Evolutionary conservation across 495 filamentous ascomycete species (phyloP).

Genomic region (Annulohypoxylon moriforme): DNA sequence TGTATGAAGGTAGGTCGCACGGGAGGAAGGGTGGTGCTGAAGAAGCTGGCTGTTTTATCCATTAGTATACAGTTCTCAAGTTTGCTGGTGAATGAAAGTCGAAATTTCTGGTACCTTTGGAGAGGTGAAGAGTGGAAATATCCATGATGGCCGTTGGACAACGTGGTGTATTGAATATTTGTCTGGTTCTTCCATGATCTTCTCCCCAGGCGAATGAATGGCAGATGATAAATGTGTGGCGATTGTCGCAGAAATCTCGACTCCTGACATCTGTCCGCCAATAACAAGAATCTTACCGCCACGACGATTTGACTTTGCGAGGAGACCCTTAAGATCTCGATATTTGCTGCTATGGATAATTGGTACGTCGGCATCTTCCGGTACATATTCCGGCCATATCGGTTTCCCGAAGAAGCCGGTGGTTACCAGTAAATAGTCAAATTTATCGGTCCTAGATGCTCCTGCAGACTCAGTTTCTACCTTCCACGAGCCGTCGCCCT

Average conservation of each 20-base stretch:
- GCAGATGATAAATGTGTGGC: constrained; percentile 75
- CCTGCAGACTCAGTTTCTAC: constrained; percentile 58
- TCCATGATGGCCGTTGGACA: constrained; percentile 76
- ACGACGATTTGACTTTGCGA: constrained; percentile 42
- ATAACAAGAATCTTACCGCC: constrained; percentile 77
- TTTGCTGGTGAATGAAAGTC: neutral
- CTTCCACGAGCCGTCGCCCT: constrained; percentile 61
- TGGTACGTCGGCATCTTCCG: constrained; percentile 48
- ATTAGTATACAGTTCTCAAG: constrained; percentile 5
- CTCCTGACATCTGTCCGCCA: constrained; percentile 86
- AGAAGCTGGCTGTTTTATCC: constrained; percentile 50
- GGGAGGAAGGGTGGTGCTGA: constrained; percentile 72
- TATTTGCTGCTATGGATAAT: constrained; percentile 73
- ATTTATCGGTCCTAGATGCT: constrained; percentile 55
- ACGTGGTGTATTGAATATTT: constrained; percentile 73
- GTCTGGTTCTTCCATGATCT: constrained; percentile 46
- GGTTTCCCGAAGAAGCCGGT: constrained; percentile 80
- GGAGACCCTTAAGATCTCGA: constrained; percentile 53
- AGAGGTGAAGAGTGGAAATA: constrained; percentile 71
- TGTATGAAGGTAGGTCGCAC: constrained; percentile 79
- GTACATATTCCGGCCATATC: constrained; percentile 61
- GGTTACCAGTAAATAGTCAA: constrained; percentile 79
- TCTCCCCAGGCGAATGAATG: constrained; percentile 56
- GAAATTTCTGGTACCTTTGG: constrained; percentile 53
- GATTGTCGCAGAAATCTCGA: constrained; percentile 78